Percentiles rank a stretch among this genome's conserved stretches.
These are phyloP conservation scores for Davidsoniella australis DNA, from an alignment of 2,329 filamentous ascomycete genomes.

Conservation along the genomic window DNA sequence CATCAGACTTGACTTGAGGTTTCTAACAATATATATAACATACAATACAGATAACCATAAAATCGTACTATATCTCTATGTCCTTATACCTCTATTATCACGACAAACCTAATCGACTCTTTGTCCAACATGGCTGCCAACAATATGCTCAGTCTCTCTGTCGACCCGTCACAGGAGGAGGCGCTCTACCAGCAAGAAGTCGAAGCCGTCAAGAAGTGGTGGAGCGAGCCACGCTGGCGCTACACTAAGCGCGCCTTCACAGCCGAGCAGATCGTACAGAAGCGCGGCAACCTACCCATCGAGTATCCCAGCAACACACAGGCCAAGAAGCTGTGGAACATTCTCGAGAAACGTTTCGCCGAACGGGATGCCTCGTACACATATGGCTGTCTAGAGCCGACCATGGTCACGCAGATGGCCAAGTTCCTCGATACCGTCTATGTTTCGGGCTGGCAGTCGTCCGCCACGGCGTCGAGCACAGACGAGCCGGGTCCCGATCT, in stretches of 20 bases:
- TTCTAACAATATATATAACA: background rate
- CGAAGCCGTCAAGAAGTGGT: slow-evolving; percentile 81
- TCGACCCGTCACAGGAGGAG: slow-evolving; percentile 41
- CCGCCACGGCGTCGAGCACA: slow-evolving; percentile 82
- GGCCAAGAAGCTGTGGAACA: slow-evolving; percentile 88
- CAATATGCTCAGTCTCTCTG: slow-evolving; percentile 42
- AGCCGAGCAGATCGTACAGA: slow-evolving; percentile 90
- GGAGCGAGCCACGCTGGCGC: slow-evolving; percentile 80
- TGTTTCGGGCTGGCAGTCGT: slow-evolving; percentile 97
- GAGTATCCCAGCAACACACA: slow-evolving; percentile 79
- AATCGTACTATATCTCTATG: no score
- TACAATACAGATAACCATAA: no score
- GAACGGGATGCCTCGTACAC: slow-evolving; percentile 68
- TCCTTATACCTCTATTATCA: background rate
- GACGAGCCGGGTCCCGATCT: slow-evolving; percentile 96
- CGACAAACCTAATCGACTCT: slow-evolving; percentile 4
- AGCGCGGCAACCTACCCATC: slow-evolving; percentile 80
- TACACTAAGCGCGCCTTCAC: slow-evolving; percentile 86
- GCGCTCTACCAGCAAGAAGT: slow-evolving; percentile 69
- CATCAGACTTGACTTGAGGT: no score
- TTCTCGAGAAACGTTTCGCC: slow-evolving; percentile 72
- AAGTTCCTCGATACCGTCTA: slow-evolving; percentile 98
- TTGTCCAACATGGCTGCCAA: slow-evolving; percentile 36
- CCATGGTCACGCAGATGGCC: slow-evolving; percentile 98
- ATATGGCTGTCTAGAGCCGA: slow-evolving; percentile 92